Percentiles rank a stretch among this genome's conserved stretches.
These are phyloP conservation scores for Exophiala phaeomuriformis DNA, from an alignment of 2,329 filamentous ascomycete genomes.

Conservation along the genomic window DNA sequence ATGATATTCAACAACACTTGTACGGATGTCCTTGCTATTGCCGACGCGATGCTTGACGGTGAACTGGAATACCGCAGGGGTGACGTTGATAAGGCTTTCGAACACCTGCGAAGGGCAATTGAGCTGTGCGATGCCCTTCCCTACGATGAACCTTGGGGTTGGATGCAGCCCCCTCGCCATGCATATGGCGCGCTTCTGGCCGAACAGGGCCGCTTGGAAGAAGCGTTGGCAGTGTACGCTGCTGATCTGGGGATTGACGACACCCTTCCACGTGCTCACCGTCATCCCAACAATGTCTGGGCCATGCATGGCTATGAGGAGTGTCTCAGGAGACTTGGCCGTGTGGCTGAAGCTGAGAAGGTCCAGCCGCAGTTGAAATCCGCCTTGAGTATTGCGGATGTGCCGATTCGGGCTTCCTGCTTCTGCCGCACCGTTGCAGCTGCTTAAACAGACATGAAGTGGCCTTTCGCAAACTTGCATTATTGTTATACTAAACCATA, in stretches of 20 bases:
- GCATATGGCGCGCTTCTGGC: slow-evolving; percentile 62
- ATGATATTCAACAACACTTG: slow-evolving; percentile 64
- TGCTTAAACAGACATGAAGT: too few relatives aligned
- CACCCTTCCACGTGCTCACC: slow-evolving; percentile 56
- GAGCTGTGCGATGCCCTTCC: slow-evolving; percentile 55
- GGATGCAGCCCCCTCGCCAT: slow-evolving; percentile 69
- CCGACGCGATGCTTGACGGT: slow-evolving; percentile 60
- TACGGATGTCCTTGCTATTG: slow-evolving; percentile 56
- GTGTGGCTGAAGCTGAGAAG: slow-evolving; percentile 42
- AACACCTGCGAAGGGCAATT: slow-evolving; percentile 52
- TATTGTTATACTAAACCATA: too few relatives aligned
- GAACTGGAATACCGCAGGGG: slow-evolving; percentile 63
- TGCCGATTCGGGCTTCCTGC: slow-evolving; percentile 52
- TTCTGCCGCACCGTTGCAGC: slow-evolving; percentile 42
- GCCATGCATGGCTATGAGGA: slow-evolving; percentile 66
- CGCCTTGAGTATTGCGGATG: slow-evolving; percentile 52
- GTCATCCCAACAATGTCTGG: slow-evolving; percentile 70
- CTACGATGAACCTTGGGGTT: slow-evolving; percentile 70
- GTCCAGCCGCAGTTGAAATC: slow-evolving; percentile 46
- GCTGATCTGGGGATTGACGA: slow-evolving; percentile 55
- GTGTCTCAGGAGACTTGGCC: slow-evolving; percentile 53
- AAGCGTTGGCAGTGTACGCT: slow-evolving; percentile 52
- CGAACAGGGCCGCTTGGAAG: slow-evolving; percentile 54
- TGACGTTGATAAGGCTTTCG: slow-evolving; percentile 53
- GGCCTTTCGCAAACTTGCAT: too few relatives aligned